phyloP scores from a whole-genome alignment of 2,329 filamentous ascomycete genomes.

The Fusarium duplospermum region DNA sequence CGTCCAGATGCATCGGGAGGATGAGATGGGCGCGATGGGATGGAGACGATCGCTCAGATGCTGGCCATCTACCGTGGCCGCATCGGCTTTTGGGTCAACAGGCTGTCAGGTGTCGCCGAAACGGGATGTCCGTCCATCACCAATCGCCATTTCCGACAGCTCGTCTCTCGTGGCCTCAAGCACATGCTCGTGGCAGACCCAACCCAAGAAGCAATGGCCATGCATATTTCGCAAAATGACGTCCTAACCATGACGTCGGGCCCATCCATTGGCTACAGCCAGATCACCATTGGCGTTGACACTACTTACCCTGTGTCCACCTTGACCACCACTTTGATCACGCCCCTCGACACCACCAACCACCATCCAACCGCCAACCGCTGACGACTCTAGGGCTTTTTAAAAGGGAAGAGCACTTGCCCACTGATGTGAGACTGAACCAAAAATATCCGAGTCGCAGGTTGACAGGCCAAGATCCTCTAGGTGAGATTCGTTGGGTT shows the following conservation, averaged over 20 bases:
- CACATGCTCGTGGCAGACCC: constrained; percentile 21
- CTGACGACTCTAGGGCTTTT: constrained; percentile 28
- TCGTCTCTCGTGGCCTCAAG: constrained; percentile 9
- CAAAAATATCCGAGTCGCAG: constrained; percentile 19
- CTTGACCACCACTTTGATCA: constrained; percentile 28
- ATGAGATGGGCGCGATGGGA: constrained; percentile 26
- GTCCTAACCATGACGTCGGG: constrained; percentile 41
- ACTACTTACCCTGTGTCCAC: constrained; percentile 41
- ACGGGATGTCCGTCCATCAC: constrained; percentile 26
- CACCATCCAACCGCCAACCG: constrained; percentile 23
- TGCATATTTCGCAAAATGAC: constrained; percentile 35
- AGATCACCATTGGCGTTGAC: constrained; percentile 39
- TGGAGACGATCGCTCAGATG: constrained; percentile 12
- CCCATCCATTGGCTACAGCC: constrained; percentile 29
- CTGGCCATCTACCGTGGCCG: constrained; percentile 22
- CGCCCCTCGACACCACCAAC: constrained; percentile 38
- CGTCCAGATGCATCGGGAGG: constrained; percentile 18
- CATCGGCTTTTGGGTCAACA: constrained; percentile 27
- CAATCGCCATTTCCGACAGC: constrained; percentile 15
- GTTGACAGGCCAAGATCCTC: constrained; percentile 12
- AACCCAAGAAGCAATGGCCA: constrained; percentile 27
- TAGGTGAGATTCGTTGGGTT: constrained; percentile 3
- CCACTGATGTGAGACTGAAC: constrained; percentile 22
- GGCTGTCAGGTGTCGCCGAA: constrained; percentile 25
- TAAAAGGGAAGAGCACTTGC: constrained; percentile 17